Conservation (phyloP, 2,329 filamentous ascomycete genomes). For the Fusarium denticulatum region DNA sequence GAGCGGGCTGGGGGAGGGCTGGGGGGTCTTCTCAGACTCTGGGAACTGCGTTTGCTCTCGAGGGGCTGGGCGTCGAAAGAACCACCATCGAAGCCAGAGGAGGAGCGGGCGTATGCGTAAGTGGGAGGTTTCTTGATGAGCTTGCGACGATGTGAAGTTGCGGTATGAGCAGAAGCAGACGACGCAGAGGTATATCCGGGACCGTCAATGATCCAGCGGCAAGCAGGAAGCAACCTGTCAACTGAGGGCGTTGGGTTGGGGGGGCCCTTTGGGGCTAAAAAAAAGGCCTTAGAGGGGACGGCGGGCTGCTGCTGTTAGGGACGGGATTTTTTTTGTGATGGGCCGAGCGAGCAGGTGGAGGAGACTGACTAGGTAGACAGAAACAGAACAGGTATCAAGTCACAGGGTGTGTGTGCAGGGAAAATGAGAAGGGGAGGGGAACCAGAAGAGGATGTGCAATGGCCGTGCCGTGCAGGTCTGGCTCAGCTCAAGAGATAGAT, state of each 20-base stretch:
- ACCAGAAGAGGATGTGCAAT: not conserved
- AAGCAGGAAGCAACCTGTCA: constrained; percentile 38
- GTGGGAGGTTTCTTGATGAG: constrained; percentile 71
- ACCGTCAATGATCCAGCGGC: constrained; percentile 58
- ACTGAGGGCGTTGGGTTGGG: constrained; percentile 26
- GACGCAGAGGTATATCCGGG: constrained; percentile 49
- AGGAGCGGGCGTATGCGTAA: constrained; percentile 59
- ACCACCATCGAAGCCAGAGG: constrained; percentile 60
- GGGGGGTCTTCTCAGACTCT: constrained; percentile 69
- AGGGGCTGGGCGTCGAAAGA: constrained; percentile 65
- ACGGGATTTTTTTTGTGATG: constrained; percentile 39
- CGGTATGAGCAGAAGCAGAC: constrained; percentile 51
- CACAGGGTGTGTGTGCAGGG: constrained; percentile 40
- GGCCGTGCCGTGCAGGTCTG: constrained; percentile 11
- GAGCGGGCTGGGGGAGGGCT: constrained; percentile 70
- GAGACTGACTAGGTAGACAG: constrained; percentile 24
- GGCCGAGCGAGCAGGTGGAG: constrained; percentile 40
- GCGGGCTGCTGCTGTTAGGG: constrained; percentile 32
- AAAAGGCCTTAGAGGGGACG: constrained; percentile 43
- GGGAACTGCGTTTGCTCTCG: constrained; percentile 71
- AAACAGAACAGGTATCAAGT: constrained; percentile 22
- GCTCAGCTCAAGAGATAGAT: constrained; percentile 8
- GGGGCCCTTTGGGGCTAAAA: constrained; percentile 35
- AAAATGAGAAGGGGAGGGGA: constrained; percentile 18
- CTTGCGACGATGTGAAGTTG: constrained; percentile 65